These are phyloP conservation scores for Candida palmyrensis DNA, from an alignment of 805 yeast genomes.

Conservation along the genomic window DNA sequence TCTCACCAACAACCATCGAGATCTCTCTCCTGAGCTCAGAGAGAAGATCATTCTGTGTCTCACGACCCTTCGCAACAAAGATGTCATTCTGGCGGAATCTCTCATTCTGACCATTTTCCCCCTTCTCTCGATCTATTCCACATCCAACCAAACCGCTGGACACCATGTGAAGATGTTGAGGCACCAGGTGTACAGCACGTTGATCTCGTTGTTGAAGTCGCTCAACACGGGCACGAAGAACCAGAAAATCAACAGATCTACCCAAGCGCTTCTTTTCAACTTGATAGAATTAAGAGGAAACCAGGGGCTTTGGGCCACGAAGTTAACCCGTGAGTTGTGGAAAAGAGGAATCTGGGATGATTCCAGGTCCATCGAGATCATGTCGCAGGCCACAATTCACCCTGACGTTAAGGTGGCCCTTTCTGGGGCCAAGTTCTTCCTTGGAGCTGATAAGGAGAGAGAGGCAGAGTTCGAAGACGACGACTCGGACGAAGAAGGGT, in stretches of 20 bases:
- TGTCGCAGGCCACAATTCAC: constrained; percentile 93
- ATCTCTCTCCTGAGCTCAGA: constrained; percentile 75
- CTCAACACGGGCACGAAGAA: constrained; percentile 87
- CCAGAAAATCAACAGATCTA: constrained; percentile 81
- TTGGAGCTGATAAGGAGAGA: constrained; percentile 93
- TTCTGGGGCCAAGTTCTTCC: constrained; percentile 85
- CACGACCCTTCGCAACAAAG: constrained; percentile 86
- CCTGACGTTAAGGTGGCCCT: constrained; percentile 81
- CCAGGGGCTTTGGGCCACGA: constrained; percentile 94
- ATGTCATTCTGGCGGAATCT: constrained; percentile 69
- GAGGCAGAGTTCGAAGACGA: constrained; percentile 77
- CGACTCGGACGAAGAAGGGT: constrained; percentile 62
- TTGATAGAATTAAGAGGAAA: constrained; percentile 70
- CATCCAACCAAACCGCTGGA: constrained; percentile 39
- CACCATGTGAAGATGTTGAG: constrained; percentile 79
- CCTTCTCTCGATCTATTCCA: constrained; percentile 61
- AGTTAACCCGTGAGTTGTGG: constrained; percentile 93
- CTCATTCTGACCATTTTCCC: constrained; percentile 89
- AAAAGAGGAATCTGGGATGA: constrained; percentile 98
- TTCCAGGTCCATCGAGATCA: constrained; percentile 91
- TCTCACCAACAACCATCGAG: constrained; percentile 70
- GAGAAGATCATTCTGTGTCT: constrained; percentile 89
- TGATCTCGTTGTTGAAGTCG: constrained; percentile 72
- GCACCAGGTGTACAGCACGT: constrained; percentile 72
- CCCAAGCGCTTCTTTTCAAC: constrained; percentile 89